phyloP scores from a whole-genome alignment of 2,329 filamentous ascomycete species.

The Exophiala mesophila region DNA sequence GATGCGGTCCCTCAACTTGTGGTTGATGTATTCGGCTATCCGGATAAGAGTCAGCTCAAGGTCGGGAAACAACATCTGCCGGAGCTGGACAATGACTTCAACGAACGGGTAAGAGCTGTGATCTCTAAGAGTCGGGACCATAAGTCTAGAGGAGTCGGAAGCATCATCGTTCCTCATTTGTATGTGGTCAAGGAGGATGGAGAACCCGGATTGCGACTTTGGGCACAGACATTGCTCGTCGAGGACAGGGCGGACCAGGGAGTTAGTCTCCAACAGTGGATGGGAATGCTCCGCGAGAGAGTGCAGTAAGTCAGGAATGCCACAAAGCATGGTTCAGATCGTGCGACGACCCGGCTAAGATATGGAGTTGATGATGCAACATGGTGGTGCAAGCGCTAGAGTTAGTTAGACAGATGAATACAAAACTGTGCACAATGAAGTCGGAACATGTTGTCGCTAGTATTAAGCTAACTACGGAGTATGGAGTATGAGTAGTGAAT shows the following conservation, averaged over 20 bases:
- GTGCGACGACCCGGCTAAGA: constrained; percentile 11
- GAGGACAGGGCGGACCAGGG: constrained; percentile 94
- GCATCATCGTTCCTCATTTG: constrained; percentile 85
- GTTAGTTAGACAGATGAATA: constrained; percentile 12
- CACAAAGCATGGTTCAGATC: too few species aligned
- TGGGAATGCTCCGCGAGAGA: constrained; percentile 91
- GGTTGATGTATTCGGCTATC: constrained; percentile 81
- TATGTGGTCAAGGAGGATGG: constrained; percentile 94
- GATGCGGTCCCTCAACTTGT: constrained; percentile 88
- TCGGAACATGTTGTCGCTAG: too few species aligned
- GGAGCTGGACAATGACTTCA: constrained; percentile 91
- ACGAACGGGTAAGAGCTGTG: constrained; percentile 84
- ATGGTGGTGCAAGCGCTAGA: constrained; percentile 7
- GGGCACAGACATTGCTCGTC: constrained; percentile 92
- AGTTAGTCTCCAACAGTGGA: constrained; percentile 88
- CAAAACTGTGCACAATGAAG: constrained; percentile 3
- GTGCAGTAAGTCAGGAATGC: constrained; percentile 47
- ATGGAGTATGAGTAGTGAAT: too few species aligned
- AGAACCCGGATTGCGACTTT: constrained; percentile 88
- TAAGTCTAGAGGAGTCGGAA: constrained; percentile 79
- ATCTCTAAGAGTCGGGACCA: constrained; percentile 90
- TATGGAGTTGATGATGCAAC: constrained; percentile 21
- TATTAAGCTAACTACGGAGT: too few species aligned
- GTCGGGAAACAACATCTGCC: constrained; percentile 87
- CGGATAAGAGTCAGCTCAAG: constrained; percentile 76